Evolutionary conservation across 2,329 filamentous ascomycete species (phyloP).

Genomic region (Fusarium musae): DNA sequence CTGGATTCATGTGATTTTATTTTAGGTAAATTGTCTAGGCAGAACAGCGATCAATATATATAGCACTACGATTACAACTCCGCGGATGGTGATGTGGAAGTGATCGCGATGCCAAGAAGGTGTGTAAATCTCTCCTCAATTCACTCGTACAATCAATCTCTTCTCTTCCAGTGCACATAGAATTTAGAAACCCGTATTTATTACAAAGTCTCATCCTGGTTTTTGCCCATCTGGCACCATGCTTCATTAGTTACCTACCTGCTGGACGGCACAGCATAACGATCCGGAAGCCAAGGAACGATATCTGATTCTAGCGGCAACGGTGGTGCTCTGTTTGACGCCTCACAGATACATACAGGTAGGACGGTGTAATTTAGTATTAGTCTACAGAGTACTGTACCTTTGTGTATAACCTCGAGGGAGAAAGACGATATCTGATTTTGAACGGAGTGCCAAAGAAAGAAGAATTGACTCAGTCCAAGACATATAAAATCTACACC

Average conservation of each 20-base stretch:
- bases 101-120: neutral
- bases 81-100: neutral
- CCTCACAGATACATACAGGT: neutral
- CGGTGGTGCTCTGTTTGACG: neutral
- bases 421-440: neutral
- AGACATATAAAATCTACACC: neutral
- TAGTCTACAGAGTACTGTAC: too few species aligned
- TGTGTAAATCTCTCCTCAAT: neutral
- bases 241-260: conserved; percentile 7
- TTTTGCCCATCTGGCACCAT: neutral
- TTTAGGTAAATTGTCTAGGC: neutral
- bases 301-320: neutral
- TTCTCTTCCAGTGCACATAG: neutral
- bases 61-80: neutral
- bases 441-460: neutral
- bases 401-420: neutral
- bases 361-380: neutral
- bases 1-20: neutral
- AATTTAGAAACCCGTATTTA: neutral
- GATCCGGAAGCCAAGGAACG: neutral
- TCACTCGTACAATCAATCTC: neutral
- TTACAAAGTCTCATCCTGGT: neutral
- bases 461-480: neutral
- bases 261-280: neutral
- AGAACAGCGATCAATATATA: neutral